Conservation (phyloP, 2,329 filamentous ascomycete genomes). For the Cladosporium phlei region DNA sequence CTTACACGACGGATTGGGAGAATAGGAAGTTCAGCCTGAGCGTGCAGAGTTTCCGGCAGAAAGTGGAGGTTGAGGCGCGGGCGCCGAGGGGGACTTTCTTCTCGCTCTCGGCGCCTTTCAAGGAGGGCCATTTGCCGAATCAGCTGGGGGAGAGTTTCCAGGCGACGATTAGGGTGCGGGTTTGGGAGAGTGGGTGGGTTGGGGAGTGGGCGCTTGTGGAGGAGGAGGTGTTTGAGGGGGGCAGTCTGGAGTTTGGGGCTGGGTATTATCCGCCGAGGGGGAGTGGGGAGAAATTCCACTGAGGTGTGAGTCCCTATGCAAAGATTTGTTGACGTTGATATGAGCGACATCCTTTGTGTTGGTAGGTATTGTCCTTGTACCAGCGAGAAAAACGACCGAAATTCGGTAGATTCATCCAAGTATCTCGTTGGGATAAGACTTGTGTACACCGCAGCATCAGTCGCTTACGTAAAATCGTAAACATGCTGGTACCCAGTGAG, state of each 20-base stretch:
- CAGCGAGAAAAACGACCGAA: no score
- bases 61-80: slow-evolving; percentile 37
- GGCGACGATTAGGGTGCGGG: slow-evolving; percentile 39
- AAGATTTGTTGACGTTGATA: no score
- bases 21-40: slow-evolving; percentile 35
- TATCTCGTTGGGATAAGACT: no score
- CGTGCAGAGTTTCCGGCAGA: slow-evolving; percentile 37
- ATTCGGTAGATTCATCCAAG: no score
- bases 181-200: slow-evolving; percentile 38
- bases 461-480: no score
- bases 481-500: no score
- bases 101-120: slow-evolving; percentile 42
- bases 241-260: slow-evolving; percentile 47
- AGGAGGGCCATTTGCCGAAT: slow-evolving; percentile 42
- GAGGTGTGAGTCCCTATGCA: no score
- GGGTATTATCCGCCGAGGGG: slow-evolving; percentile 43
- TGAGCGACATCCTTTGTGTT: no score
- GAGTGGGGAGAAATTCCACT: slow-evolving; percentile 33
- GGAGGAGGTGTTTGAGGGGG: slow-evolving; percentile 39
- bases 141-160: slow-evolving; percentile 45
- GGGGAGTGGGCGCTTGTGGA: slow-evolving; percentile 38
- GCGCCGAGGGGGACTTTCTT: slow-evolving; percentile 44
- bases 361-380: no score
- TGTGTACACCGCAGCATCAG: no score
- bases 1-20: slow-evolving; percentile 38